Evolutionary conservation across 2,329 filamentous ascomycete genomes (phyloP).

Genomic region (Phoma sp.): DNA sequence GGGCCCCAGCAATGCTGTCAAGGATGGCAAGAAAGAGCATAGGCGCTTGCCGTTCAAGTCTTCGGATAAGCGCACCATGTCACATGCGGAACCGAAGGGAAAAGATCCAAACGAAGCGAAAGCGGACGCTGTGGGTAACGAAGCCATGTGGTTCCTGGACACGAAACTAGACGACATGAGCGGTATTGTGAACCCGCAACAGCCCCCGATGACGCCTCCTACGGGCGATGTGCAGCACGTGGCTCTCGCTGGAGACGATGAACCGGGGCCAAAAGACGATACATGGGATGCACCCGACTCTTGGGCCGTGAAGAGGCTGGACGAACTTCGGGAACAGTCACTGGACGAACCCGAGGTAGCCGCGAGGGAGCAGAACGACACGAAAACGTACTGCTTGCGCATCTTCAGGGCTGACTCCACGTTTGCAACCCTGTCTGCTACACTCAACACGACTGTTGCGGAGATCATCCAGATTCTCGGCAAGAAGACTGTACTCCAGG

Average conservation of each 20-base stretch:
- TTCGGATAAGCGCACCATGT: slow-evolving; percentile 39
- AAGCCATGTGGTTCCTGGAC: slow-evolving; percentile 77
- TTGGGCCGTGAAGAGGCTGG: slow-evolving; percentile 83
- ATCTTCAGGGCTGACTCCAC: slow-evolving; percentile 94
- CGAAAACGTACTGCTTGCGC: slow-evolving; percentile 84
- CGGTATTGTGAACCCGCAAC: slow-evolving; percentile 74
- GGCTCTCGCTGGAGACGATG: slow-evolving; percentile 49
- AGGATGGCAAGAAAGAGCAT: slow-evolving; percentile 40
- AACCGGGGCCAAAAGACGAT: slow-evolving; percentile 43
- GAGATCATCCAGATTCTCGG: slow-evolving; percentile 90
- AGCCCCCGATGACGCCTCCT: slow-evolving; percentile 74
- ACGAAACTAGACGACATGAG: slow-evolving; percentile 91
- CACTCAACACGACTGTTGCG: slow-evolving; percentile 80
- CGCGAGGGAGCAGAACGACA: slow-evolving; percentile 75
- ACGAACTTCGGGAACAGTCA: slow-evolving; percentile 66
- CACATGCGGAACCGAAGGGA: slow-evolving; percentile 34
- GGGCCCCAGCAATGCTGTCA: slow-evolving; percentile 27
- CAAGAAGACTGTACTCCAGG: slow-evolving; percentile 91
- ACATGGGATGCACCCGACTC: slow-evolving; percentile 92
- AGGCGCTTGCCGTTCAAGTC: slow-evolving; percentile 60
- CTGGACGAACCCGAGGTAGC: slow-evolving; percentile 72
- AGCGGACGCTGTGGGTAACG: slow-evolving; percentile 56
- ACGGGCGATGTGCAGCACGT: slow-evolving; percentile 49
- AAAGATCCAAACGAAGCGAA: slow-evolving; percentile 55
- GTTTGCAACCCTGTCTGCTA: slow-evolving; percentile 88